Evolutionary conservation across 1,284 basidiomycete species (phyloP).

Genomic region (Polyporus tsugae): DNA sequence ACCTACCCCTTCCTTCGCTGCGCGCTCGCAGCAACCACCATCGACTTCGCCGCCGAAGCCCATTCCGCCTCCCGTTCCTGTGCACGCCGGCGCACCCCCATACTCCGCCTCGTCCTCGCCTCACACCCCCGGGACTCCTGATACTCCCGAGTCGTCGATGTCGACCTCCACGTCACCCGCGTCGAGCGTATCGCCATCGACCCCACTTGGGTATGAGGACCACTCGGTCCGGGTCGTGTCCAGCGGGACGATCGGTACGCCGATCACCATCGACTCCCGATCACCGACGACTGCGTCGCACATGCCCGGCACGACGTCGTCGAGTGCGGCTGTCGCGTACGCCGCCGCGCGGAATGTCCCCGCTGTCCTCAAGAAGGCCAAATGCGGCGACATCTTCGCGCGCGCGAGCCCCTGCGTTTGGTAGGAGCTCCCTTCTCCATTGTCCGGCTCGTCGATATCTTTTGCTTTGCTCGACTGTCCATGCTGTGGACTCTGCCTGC

Average conservation of each 20-base stretch:
- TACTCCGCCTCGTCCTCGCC: slow-evolving; percentile 40
- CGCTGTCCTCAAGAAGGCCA: slow-evolving; percentile 42
- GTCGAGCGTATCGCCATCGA: slow-evolving; percentile 61
- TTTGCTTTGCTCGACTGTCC: slow-evolving; percentile 6
- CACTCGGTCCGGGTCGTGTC: slow-evolving; percentile 54
- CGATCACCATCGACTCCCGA: slow-evolving; percentile 36
- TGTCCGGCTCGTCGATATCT: not conserved
- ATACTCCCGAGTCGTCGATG: slow-evolving; percentile 57
- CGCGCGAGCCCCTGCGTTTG: slow-evolving; percentile 55
- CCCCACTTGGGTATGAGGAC: slow-evolving; percentile 58
- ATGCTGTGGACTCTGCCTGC: not conserved
- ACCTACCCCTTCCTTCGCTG: slow-evolving; percentile 41
- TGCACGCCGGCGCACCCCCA: slow-evolving; percentile 32
- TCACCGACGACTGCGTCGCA: slow-evolving; percentile 32
- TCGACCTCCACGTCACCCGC: slow-evolving; percentile 59
- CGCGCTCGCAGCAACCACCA: slow-evolving; percentile 16
- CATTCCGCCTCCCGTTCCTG: slow-evolving; percentile 26
- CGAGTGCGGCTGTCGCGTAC: slow-evolving; percentile 34
- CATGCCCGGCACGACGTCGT: slow-evolving; percentile 34
- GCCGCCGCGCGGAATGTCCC: slow-evolving; percentile 23
- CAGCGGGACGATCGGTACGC: slow-evolving; percentile 48
- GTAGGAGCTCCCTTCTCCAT: slow-evolving; percentile 42
- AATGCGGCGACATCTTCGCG: slow-evolving; percentile 52
- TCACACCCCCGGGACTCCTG: slow-evolving; percentile 48
- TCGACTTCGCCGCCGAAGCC: slow-evolving; percentile 33